Evolutionary conservation across 2,329 filamentous ascomycete genomes (phyloP), one percentile per base, ranked within the genome.

Genomic region (Scedosporium aurantiacum): DNA sequence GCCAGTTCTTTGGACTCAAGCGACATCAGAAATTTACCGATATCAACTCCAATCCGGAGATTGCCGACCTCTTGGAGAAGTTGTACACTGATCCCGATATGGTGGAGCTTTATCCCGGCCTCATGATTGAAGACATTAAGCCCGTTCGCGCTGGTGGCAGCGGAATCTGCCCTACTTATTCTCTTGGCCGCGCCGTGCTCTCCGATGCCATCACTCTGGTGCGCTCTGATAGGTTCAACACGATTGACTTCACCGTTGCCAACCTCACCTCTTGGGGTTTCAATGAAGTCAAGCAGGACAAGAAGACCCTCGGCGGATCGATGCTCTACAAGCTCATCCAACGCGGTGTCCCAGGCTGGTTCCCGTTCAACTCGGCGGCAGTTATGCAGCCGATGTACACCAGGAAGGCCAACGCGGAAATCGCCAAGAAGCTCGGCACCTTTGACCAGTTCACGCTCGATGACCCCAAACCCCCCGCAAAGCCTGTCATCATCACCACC

Each of bases 91-190:
- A 85, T 57, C 84, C 84, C 0, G 85, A 88, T 65, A 82, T 81
- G 68, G 83, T 90, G 12, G 87, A 90, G 68, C 75, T 89, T 5
- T 89, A 89, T 67, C 86, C 86, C 0, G 87, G 87, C 8, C 72
- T 89, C 1, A 80, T 88, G 63, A 74, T 81, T n/a, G 83, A 86
- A 68, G 78, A 83, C 60, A 73, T 75, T 32, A 84, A 85, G 67
- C 74, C 76, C 0, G 73, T 74, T 0, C 77, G 78, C 62, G 70
- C 75, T 52, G 76, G 82, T 0, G 82, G 82, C 2, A 78, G 76
- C 60, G 81, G 81, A 18, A 75, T 82, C 21, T 78, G 76, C 60
- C 78, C 76, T 0, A 78, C 77, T 0, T 84, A 79, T 67, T 82
- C 82, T 0, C 76, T 82, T 6, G 79, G 79, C 1, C 75, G 79